Percentiles rank a stretch among this genome's conserved stretches.
Conservation (phyloP, 2,329 filamentous ascomycete species). For the Moelleriella libera region DNA sequence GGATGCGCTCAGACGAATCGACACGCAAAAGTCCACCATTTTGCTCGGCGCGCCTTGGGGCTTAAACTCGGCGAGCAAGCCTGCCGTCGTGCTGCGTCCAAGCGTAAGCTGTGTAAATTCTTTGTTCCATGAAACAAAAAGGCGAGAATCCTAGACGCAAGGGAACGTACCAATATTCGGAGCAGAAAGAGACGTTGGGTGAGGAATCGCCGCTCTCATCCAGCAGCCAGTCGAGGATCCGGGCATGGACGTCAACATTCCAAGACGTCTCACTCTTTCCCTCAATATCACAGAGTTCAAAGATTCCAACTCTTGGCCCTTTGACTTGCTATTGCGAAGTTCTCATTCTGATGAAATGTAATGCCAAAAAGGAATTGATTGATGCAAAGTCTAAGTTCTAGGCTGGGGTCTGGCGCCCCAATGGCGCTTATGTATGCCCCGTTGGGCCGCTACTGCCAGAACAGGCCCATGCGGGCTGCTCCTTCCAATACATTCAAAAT, state of each 20-base stretch:
- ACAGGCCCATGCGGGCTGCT: no score
- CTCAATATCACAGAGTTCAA: constrained; percentile 2
- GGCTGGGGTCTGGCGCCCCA: no score
- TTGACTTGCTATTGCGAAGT: no score
- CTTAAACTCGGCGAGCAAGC: constrained; percentile 4
- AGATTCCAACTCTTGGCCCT: no score
- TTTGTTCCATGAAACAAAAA: background rate
- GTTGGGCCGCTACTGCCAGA: no score
- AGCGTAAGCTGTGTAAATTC: background rate
- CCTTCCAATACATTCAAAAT: no score
- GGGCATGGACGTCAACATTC: constrained; percentile 7
- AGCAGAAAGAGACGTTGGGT: background rate
- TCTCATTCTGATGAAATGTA: no score
- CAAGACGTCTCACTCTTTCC: constrained; percentile 6
- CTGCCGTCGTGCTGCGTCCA: constrained; percentile 2
- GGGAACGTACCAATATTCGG: background rate
- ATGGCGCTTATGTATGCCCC: no score
- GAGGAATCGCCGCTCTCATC: background rate
- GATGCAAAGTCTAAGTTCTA: no score
- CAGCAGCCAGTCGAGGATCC: constrained; percentile 4
- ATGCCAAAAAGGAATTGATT: no score
- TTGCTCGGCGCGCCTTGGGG: constrained; percentile 7
- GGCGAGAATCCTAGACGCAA: background rate
- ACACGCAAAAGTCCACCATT: constrained; percentile 8
- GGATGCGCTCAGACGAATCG: constrained; percentile 1